phyloP scores from a whole-genome alignment of 2,329 filamentous ascomycete genomes.

The Chrysoporthe deuterocubensis region DNA sequence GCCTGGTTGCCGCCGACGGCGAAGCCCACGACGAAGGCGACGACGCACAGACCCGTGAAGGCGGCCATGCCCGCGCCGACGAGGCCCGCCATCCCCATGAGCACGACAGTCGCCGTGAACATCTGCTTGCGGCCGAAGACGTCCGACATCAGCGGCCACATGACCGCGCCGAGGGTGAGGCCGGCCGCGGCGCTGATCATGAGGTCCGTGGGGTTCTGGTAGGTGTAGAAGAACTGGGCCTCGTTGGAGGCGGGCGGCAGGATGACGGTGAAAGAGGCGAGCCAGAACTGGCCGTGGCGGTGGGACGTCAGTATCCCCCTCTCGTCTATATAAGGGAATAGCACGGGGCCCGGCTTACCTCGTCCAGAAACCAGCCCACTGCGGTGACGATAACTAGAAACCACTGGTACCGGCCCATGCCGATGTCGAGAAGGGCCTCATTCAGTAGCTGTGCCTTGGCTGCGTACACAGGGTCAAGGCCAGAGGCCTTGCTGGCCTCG shows the following conservation, averaged over 20 bases:
- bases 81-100: conserved; percentile 17
- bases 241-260: conserved; percentile 17
- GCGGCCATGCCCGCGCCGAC: conserved; percentile 16
- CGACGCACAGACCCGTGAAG: conserved; percentile 15
- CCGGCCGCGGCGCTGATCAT: conserved; percentile 11
- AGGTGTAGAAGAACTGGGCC: conserved; percentile 13
- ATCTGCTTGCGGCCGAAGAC: conserved; percentile 17
- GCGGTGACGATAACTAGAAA: conserved; percentile 4
- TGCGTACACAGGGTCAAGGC: conserved; percentile 8
- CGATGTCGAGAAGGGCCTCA: conserved; percentile 16
- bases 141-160: conserved; percentile 17
- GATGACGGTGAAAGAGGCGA: conserved; percentile 14
- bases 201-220: conserved; percentile 16
- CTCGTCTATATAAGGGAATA: background rate
- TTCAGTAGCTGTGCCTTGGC: conserved; percentile 18
- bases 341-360: background rate
- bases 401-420: conserved; percentile 19
- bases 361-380: conserved; percentile 16
- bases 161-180: conserved; percentile 11
- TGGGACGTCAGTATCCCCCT: background rate
- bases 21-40: conserved; percentile 15
- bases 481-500: background rate
- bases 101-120: conserved; percentile 10
- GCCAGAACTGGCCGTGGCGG: conserved; percentile 7
- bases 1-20: conserved; percentile 15